Percentiles rank a stretch among this genome's conserved stretches.
These are phyloP conservation scores for Begonia peltatifolia DNA, from an alignment of 306 rosid species.

Conservation along the genomic window DNA sequence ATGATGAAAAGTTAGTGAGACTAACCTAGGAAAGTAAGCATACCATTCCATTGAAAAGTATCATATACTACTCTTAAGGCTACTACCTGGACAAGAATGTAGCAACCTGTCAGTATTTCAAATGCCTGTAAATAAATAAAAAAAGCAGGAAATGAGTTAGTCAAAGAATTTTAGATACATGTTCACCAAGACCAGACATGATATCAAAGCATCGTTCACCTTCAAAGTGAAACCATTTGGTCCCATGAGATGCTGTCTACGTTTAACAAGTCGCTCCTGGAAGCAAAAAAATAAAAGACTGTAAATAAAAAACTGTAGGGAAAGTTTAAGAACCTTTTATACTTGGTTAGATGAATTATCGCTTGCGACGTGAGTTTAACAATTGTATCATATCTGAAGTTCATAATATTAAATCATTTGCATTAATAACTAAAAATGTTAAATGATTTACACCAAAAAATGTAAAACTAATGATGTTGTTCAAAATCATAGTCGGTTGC, in stretches of 20 bases:
- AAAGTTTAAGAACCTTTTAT: too few relatives aligned
- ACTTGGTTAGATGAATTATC: too few relatives aligned
- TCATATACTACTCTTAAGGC: neutral
- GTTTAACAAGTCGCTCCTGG: conserved; percentile 80
- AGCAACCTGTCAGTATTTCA: conserved; percentile 64
- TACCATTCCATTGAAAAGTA: conserved; percentile 4
- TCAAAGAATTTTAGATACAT: neutral
- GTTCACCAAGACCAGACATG: neutral
- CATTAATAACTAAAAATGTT: too few relatives aligned
- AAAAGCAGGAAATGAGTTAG: neutral
- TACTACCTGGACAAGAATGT: conserved; percentile 90
- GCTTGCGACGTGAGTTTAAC: too few relatives aligned
- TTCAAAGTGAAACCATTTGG: conserved; percentile 80
- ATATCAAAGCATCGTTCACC: conserved; percentile 23
- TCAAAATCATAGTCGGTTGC: too few relatives aligned
- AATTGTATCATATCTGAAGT: too few relatives aligned
- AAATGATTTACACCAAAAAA: too few relatives aligned
- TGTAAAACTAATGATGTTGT: too few relatives aligned
- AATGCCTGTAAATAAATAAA: conserved; percentile 35
- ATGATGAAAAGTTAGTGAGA: neutral
- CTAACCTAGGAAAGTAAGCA: neutral
- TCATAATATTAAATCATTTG: too few relatives aligned
- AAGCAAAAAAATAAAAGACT: conserved; percentile 4
- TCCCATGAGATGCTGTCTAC: conserved; percentile 81
- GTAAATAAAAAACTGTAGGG: too few relatives aligned